Percentiles rank a stretch among this genome's conserved stretches.
These are phyloP conservation scores for Sanguinoderma infundibulare DNA, from an alignment of 1,284 basidiomycete genomes.

Conservation along the genomic window DNA sequence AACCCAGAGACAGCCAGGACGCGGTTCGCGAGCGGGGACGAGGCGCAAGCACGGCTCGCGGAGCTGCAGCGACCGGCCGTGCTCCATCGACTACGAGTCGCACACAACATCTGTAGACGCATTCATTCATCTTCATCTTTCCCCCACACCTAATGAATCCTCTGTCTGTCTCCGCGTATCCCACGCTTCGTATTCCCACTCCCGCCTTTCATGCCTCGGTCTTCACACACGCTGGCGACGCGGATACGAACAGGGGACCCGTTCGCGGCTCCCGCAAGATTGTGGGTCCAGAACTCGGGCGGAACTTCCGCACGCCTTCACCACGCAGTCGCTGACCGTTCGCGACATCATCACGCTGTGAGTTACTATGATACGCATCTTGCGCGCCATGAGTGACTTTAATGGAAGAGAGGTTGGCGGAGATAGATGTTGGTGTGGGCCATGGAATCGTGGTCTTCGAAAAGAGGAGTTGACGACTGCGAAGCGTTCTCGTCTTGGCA, in stretches of 20 bases:
- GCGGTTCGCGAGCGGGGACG: slow-evolving; percentile 18
- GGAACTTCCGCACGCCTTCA: neutral
- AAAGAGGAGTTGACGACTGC: neutral
- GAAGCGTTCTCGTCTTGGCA: too few relatives aligned
- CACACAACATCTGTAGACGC: slow-evolving; percentile 2
- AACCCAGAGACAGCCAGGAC: slow-evolving; percentile 14
- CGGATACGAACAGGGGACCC: too few relatives aligned
- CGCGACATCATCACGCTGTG: slow-evolving; percentile 16
- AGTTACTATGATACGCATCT: slow-evolving; percentile 17
- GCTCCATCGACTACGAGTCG: slow-evolving; percentile 14
- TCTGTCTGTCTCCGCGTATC: neutral
- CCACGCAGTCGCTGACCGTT: neutral
- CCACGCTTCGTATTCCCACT: neutral
- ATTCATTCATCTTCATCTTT: neutral
- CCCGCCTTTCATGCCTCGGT: too few relatives aligned
- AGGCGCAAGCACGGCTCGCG: neutral
- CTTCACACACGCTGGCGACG: neutral
- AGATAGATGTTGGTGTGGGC: neutral
- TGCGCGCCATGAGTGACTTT: neutral
- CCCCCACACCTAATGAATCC: neutral
- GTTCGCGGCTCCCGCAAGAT: neutral
- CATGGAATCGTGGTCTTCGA: neutral
- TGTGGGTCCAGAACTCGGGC: neutral
- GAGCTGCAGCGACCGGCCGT: neutral
- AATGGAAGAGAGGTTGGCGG: neutral